phyloP scores from a whole-genome alignment of 2,329 filamentous ascomycete genomes.

The Fusarium siculi region DNA sequence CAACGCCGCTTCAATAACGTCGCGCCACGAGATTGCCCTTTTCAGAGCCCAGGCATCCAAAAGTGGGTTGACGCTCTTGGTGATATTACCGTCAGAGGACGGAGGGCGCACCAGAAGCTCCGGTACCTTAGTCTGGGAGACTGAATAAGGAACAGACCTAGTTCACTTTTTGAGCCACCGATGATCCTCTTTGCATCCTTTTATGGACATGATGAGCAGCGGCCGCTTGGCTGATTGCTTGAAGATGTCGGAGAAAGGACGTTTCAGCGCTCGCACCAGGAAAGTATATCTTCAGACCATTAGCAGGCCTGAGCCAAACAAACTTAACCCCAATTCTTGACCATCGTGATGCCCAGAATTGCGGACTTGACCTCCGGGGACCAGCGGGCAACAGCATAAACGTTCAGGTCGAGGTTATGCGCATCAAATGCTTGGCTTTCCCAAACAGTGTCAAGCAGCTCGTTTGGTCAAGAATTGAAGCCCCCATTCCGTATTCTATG shows the following conservation, averaged over 20 bases:
- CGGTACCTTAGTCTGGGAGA: background rate
- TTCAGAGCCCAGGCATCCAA: background rate
- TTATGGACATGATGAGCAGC: background rate
- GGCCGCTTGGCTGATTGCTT: background rate
- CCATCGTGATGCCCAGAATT: background rate
- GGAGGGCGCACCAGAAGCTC: conserved; percentile 6
- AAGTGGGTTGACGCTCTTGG: background rate
- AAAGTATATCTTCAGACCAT: conserved; percentile 22
- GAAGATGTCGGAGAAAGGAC: conserved; percentile 21
- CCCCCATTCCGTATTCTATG: background rate
- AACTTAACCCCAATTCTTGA: background rate
- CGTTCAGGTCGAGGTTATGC: background rate
- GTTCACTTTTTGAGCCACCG: conserved; percentile 28
- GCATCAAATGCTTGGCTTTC: conserved; percentile 12
- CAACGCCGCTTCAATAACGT: conserved; percentile 21
- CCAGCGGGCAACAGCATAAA: background rate
- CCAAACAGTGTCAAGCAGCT: conserved; percentile 2
- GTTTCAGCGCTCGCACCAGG: conserved; percentile 23
- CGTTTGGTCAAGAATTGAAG: background rate
- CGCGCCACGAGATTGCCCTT: conserved; percentile 29
- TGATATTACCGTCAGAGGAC: conserved; percentile 1
- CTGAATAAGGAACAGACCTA: conserved; percentile 3
- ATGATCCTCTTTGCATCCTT: conserved; percentile 19
- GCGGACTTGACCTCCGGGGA: background rate
- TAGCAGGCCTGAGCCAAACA: background rate